These are phyloP conservation scores for Castanea sativa DNA, from an alignment of 306 rosid species.

Conservation along the genomic window DNA sequence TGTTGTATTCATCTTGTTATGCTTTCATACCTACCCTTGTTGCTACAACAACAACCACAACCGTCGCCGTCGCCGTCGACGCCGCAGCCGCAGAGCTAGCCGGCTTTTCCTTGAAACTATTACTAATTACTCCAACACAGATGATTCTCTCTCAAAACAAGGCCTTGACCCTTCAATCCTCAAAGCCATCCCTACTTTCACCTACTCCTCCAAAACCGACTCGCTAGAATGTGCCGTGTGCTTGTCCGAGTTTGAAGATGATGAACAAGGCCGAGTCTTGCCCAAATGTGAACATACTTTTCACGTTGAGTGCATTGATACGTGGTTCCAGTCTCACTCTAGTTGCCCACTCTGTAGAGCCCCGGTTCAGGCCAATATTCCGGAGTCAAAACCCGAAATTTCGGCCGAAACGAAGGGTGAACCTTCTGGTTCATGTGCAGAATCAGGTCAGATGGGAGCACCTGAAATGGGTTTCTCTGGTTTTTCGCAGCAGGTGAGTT, in stretches of 20 bases:
- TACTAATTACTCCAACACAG: background rate
- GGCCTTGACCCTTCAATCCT: constrained; percentile 36
- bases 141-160: background rate
- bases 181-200: constrained; percentile 39
- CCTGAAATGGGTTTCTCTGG: constrained; percentile 17
- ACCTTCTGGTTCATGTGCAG: background rate
- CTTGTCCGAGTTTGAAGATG: constrained; percentile 41
- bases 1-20: constrained; percentile 16
- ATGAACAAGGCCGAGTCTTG: constrained; percentile 33
- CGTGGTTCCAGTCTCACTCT: constrained; percentile 51
- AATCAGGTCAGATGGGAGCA: background rate
- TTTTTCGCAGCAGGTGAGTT: constrained; percentile 5
- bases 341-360: constrained; percentile 57
- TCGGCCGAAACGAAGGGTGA: background rate
- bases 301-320: constrained; percentile 43
- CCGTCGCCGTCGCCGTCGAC: constrained; percentile 17
- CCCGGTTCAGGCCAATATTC: constrained; percentile 12
- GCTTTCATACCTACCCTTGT: constrained; percentile 30
- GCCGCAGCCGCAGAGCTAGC: background rate
- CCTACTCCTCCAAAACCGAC: constrained; percentile 23
- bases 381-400: background rate
- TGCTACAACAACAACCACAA: constrained; percentile 5
- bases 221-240: constrained; percentile 51
- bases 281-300: constrained; percentile 53
- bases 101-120: background rate